Percentiles rank a stretch among this genome's conserved stretches.
These are phyloP conservation scores for Saraca asoca DNA, from an alignment of 331 rosid genomes.

Conservation along the genomic window DNA sequence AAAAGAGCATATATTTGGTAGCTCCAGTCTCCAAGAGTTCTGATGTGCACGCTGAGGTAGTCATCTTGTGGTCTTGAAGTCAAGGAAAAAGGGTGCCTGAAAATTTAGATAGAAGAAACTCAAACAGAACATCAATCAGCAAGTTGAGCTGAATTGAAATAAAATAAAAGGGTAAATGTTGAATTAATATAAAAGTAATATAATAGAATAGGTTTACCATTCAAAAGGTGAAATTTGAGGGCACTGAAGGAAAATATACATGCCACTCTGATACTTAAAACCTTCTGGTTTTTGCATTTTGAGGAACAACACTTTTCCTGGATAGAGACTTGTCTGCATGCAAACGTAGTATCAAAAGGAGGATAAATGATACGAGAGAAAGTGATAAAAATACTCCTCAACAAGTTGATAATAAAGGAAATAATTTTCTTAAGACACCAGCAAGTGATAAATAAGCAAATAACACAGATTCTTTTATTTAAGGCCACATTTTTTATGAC, in stretches of 20 bases:
- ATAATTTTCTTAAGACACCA: background rate
- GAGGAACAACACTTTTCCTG: conserved; percentile 78
- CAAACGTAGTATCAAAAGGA: background rate
- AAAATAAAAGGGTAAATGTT: background rate
- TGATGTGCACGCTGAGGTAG: conserved; percentile 77
- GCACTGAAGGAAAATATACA: conserved; percentile 86
- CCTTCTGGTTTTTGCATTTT: conserved; percentile 80
- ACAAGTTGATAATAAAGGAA: no score
- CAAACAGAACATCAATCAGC: conserved; percentile 17
- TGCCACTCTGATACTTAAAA: conserved; percentile 77
- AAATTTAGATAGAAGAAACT: conserved; percentile 33
- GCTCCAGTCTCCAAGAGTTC: conserved; percentile 92
- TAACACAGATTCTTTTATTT: no score
- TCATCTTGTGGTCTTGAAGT: conserved; percentile 88
- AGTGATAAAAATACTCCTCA: background rate
- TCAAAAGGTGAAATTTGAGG: conserved; percentile 81
- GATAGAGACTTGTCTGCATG: conserved; percentile 63
- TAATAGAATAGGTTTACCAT: conserved; percentile 50
- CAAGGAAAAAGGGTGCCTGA: conserved; percentile 90
- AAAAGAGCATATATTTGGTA: conserved; percentile 63
- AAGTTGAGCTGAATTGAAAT: background rate
- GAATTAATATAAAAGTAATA: background rate
- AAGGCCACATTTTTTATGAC: no score
- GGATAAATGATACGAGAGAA: background rate
- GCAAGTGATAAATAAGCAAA: conserved; percentile 14